phyloP scores from a whole-genome alignment of 345 rosid genomes.

The Brassica incana region DNA sequence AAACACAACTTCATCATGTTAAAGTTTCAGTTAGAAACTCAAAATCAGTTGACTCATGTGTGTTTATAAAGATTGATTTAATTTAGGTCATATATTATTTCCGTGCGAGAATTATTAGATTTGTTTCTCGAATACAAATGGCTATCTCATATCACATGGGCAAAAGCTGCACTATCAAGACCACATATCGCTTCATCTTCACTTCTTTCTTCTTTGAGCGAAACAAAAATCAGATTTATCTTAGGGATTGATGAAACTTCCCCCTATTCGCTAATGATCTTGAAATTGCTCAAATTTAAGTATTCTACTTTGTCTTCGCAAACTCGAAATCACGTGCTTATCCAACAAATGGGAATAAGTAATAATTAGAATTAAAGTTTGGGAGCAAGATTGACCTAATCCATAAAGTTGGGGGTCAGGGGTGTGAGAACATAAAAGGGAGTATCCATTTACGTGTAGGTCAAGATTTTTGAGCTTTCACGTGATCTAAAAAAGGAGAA shows the following conservation, averaged over 20 bases:
- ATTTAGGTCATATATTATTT: neutral
- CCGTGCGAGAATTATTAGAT: constrained; percentile 11
- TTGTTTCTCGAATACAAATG: neutral
- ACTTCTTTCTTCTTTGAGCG: constrained; percentile 43
- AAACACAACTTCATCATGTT: neutral
- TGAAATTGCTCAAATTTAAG: constrained; percentile 20
- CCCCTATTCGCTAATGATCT: constrained; percentile 30
- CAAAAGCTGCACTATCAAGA: constrained; percentile 24
- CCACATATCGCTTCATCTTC: constrained; percentile 24
- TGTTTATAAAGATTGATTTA: neutral
- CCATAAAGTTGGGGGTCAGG: constrained; percentile 6
- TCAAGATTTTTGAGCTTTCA: constrained; percentile 27
- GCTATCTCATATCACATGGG: constrained; percentile 33
- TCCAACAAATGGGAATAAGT: constrained; percentile 26
- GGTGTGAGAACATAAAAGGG: constrained; percentile 23
- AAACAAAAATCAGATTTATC: constrained; percentile 39
- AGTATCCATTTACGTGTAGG: constrained; percentile 29
- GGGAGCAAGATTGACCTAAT: constrained; percentile 25
- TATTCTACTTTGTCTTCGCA: constrained; percentile 6
- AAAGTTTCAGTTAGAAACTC: neutral
- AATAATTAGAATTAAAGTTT: constrained; percentile 19
- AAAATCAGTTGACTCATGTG: neutral
- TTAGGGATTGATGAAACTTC: constrained; percentile 34
- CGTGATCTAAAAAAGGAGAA: constrained; percentile 22
- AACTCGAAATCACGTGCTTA: constrained; percentile 22